These are phyloP conservation scores for Carex myosuroides DNA, from an alignment of 176 grass and related monocot species.

Conservation along the genomic window DNA sequence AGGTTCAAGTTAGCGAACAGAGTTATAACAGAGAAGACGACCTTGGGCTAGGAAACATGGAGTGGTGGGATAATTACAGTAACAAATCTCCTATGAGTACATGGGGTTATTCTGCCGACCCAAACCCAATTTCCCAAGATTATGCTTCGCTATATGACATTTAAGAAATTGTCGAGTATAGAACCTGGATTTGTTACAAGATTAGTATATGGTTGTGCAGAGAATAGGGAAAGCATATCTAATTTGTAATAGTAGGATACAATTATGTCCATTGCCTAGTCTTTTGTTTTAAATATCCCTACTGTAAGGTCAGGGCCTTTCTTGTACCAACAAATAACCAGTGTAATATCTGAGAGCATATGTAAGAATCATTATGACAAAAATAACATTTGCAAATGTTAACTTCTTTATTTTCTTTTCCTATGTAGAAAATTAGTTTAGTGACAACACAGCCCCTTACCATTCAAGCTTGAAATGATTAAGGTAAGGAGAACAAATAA, in stretches of 20 bases:
- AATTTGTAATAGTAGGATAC: conserved; percentile 15
- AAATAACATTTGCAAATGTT: background rate
- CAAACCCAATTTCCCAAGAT: conserved; percentile 41
- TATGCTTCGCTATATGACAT: conserved; percentile 47
- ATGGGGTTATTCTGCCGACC: conserved; percentile 47
- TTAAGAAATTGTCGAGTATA: conserved; percentile 5
- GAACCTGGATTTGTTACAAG: background rate
- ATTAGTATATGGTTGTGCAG: conserved; percentile 18
- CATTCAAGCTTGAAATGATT: background rate
- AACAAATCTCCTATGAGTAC: conserved; percentile 29
- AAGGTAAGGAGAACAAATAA: too few species aligned
- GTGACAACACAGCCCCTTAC: background rate
- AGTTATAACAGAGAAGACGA: conserved; percentile 17
- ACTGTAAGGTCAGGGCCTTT: conserved; percentile 15
- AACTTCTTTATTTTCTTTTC: background rate
- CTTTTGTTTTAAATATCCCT: conserved; percentile 1
- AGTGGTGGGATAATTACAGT: conserved; percentile 65
- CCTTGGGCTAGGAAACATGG: conserved; percentile 26
- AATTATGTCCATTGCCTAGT: conserved; percentile 16
- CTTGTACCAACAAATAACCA: conserved; percentile 21
- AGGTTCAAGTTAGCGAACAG: background rate
- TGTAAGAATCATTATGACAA: conserved; percentile 1
- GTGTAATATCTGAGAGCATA: background rate
- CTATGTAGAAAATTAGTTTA: background rate
- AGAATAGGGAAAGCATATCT: conserved; percentile 1